Conservation (phyloP, 495 filamentous ascomycete species). For the Aspergillus sparsus region DNA sequence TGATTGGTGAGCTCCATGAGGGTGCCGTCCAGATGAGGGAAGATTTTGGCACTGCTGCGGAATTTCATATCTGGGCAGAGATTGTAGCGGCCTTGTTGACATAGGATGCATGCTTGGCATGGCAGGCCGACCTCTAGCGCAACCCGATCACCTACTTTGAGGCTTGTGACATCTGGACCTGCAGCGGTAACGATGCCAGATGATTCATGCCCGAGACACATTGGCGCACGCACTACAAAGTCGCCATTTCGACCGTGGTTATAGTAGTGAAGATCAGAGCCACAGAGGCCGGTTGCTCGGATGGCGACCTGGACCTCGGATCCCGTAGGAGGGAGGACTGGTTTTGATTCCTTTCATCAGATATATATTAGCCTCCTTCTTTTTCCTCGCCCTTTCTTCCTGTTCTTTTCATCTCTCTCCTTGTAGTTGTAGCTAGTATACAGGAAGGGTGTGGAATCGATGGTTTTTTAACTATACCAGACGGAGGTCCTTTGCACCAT, state of each 20-base stretch:
- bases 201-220: constrained; percentile 80
- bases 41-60: constrained; percentile 73
- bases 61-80: constrained; percentile 82
- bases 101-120: constrained; percentile 69
- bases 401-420: no score
- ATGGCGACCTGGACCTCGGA: constrained; percentile 74
- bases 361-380: background rate
- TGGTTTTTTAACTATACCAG: constrained; percentile 50
- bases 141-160: constrained; percentile 67
- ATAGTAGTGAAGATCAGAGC: constrained; percentile 85
- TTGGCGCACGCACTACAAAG: constrained; percentile 69
- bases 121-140: constrained; percentile 81
- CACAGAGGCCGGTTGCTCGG: constrained; percentile 76
- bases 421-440: background rate
- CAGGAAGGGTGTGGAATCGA: background rate
- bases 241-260: constrained; percentile 81
- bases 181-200: constrained; percentile 67
- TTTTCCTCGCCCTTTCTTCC: no score
- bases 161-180: constrained; percentile 48
- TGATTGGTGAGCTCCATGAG: constrained; percentile 78
- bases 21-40: constrained; percentile 80
- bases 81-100: constrained; percentile 73
- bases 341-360: constrained; percentile 42
- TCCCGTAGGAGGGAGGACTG: constrained; percentile 43
- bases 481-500: constrained; percentile 67